These are phyloP conservation scores for Casuarina equisetifolia DNA, from an alignment of 306 rosid species.

Conservation along the genomic window DNA sequence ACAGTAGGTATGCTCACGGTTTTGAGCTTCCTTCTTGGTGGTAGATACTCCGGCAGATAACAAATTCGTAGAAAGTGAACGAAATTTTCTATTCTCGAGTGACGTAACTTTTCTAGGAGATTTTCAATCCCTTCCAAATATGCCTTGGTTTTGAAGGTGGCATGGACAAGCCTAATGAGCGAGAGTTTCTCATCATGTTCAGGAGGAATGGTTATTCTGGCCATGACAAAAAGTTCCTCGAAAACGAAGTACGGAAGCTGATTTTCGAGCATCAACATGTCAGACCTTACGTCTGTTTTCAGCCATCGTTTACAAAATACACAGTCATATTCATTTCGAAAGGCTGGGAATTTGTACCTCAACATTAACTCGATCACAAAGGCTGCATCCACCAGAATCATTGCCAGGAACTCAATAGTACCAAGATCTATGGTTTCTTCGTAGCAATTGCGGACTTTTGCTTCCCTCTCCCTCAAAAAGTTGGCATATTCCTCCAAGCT, in stretches of 20 bases:
- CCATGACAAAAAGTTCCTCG: background rate
- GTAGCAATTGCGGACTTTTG: background rate
- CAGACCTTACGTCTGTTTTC: constrained; percentile 20
- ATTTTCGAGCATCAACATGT: constrained; percentile 36
- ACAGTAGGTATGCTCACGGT: constrained; percentile 14
- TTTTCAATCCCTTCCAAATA: background rate
- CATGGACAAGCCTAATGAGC: background rate
- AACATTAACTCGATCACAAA: constrained; percentile 15
- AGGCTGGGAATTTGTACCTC: background rate
- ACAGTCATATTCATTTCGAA: background rate
- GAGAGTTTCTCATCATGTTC: background rate
- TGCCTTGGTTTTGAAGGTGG: background rate
- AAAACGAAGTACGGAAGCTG: constrained; percentile 33
- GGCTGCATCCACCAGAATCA: background rate
- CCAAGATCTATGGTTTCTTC: background rate
- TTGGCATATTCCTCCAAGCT: background rate
- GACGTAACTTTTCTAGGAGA: background rate
- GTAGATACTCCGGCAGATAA: background rate
- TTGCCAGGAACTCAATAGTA: background rate
- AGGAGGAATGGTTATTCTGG: background rate
- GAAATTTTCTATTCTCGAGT: background rate
- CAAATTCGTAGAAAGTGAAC: background rate
- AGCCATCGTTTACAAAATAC: constrained; percentile 15
- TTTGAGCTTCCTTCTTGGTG: background rate
- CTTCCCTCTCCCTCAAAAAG: constrained; percentile 1